Percentiles rank a stretch among this genome's conserved stretches.
phyloP scores from a whole-genome alignment of 164 flowering plant genomes.

The Berberis vulgaris region DNA sequence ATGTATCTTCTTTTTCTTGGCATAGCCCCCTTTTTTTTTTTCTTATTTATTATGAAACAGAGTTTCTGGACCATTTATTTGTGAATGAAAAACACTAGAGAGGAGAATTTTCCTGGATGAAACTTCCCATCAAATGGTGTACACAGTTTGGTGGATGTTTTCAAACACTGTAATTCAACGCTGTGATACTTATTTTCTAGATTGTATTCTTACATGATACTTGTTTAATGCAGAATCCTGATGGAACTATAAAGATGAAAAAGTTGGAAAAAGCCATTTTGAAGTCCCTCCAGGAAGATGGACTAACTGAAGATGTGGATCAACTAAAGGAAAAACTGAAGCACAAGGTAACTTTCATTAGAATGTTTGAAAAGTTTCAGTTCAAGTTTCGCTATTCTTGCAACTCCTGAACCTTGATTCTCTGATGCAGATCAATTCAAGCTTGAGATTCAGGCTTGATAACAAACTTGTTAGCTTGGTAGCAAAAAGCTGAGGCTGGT shows the following conservation, averaged over 20 bases:
- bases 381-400: not conserved
- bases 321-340: constrained; percentile 30
- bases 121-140: no score
- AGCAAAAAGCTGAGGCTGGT: constrained; percentile 22
- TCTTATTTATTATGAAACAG: no score
- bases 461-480: constrained; percentile 48
- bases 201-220: no score
- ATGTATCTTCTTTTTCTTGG: constrained; percentile 9
- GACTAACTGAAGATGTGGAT: constrained; percentile 32
- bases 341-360: constrained; percentile 38
- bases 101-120: no score
- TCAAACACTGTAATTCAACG: no score
- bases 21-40: not conserved
- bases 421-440: constrained; percentile 57
- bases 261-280: constrained; percentile 52
- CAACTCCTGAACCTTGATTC: not conserved
- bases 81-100: no score
- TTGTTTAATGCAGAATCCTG: constrained; percentile 37
- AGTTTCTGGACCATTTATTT: no score
- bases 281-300: constrained; percentile 51
- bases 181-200: no score
- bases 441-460: constrained; percentile 53
- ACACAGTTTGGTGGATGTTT: no score
- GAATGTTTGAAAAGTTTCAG: not conserved
- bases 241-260: constrained; percentile 52